phyloP scores from a whole-genome alignment of 2,329 filamentous ascomycete genomes.

The Alternaria sp. region DNA sequence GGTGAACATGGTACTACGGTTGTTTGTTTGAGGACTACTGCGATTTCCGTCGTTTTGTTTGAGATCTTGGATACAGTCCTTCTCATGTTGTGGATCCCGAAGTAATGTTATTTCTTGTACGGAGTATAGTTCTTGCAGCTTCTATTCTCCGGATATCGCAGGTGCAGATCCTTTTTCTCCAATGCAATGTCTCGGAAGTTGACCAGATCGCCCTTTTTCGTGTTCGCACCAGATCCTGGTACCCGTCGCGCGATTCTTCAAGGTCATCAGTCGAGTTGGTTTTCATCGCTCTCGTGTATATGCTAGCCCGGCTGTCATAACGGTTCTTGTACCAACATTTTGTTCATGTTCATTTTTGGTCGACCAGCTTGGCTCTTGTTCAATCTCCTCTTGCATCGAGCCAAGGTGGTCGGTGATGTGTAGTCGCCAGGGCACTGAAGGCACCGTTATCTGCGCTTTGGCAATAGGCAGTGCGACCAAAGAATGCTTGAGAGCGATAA shows the following conservation, averaged over 20 bases:
- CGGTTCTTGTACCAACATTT: constrained; percentile 54
- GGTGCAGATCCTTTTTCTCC: constrained; percentile 54
- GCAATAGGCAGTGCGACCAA: neutral
- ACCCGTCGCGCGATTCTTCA: constrained; percentile 39
- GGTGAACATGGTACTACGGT: constrained; percentile 49
- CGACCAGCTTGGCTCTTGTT: constrained; percentile 56
- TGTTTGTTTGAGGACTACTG: constrained; percentile 48
- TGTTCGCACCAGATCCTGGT: constrained; percentile 36
- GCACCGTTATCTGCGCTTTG: constrained; percentile 28
- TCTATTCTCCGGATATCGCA: constrained; percentile 56
- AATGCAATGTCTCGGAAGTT: constrained; percentile 51
- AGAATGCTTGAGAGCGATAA: neutral
- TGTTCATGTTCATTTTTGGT: constrained; percentile 47
- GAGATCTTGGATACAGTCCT: constrained; percentile 53
- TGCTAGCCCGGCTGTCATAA: constrained; percentile 52
- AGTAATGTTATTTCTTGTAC: constrained; percentile 53
- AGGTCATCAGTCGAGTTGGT: constrained; percentile 33
- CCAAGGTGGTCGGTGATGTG: constrained; percentile 51
- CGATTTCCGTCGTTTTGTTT: constrained; percentile 56
- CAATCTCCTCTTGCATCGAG: constrained; percentile 53
- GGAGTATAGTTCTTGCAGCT: constrained; percentile 53
- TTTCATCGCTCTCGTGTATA: constrained; percentile 6
- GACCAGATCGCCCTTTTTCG: constrained; percentile 45
- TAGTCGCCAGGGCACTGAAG: constrained; percentile 41
- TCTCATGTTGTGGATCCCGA: constrained; percentile 57